These are phyloP conservation scores for Fomitopsis serialis DNA, from an alignment of 768 basidiomycete genomes.

Conservation along the genomic window DNA sequence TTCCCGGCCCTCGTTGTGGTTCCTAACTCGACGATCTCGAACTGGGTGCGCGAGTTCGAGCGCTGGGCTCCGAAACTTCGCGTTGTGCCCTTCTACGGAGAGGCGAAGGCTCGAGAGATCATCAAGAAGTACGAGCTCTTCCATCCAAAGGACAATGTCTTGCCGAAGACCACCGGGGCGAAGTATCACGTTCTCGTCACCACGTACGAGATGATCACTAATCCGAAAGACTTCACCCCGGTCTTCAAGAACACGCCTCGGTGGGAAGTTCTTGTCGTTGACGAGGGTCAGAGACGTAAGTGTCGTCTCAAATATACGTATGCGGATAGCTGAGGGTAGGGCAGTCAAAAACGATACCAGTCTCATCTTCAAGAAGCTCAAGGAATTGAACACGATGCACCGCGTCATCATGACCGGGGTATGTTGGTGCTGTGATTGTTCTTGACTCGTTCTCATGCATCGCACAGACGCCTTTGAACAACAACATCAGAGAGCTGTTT, in stretches of 20 bases:
- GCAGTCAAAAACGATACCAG: constrained; percentile 81
- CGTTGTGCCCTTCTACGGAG: constrained; percentile 86
- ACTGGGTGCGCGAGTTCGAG: constrained; percentile 94
- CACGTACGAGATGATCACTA: constrained; percentile 84
- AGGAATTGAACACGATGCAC: constrained; percentile 72
- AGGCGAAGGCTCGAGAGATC: constrained; percentile 71
- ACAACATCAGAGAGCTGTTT: constrained; percentile 94
- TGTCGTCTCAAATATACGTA: constrained; percentile 10
- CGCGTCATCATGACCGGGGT: constrained; percentile 89
- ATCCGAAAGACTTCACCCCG: constrained; percentile 57
- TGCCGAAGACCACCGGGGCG: constrained; percentile 36
- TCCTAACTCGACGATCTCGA: constrained; percentile 93
- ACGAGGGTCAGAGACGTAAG: constrained; percentile 89
- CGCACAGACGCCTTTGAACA: constrained; percentile 84
- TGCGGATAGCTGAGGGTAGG: not conserved
- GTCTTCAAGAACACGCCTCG: constrained; percentile 80
- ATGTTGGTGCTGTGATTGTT: constrained; percentile 17
- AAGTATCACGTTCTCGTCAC: constrained; percentile 90
- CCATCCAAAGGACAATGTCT: constrained; percentile 32
- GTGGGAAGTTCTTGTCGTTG: constrained; percentile 93
- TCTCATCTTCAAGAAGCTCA: constrained; percentile 76
- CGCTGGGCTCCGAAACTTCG: constrained; percentile 72
- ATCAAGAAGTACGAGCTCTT: constrained; percentile 79
- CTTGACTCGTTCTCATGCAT: constrained; percentile 1
- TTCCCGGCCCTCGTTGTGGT: constrained; percentile 88